phyloP scores from a whole-genome alignment of 2,329 filamentous ascomycete genomes.

The Passalora sequoiae region DNA sequence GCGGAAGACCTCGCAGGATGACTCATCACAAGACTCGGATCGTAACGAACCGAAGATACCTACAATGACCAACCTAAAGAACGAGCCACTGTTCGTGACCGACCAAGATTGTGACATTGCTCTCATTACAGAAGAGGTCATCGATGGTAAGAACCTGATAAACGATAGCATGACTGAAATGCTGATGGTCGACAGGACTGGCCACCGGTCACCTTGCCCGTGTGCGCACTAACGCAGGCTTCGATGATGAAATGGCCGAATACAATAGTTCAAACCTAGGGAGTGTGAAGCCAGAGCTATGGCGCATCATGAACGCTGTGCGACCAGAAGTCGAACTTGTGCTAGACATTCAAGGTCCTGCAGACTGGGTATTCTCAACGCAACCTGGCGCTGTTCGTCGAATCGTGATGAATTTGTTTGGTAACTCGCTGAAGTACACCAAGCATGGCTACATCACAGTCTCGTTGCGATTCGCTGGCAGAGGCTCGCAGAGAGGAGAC shows the following conservation, averaged over 20 bases:
- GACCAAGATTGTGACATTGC: slow-evolving; percentile 20
- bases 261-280: slow-evolving; percentile 5
- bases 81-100: slow-evolving; percentile 16
- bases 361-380: slow-evolving; percentile 20
- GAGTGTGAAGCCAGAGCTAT: slow-evolving; percentile 6
- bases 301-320: slow-evolving; percentile 15
- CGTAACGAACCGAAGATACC: slow-evolving; percentile 10
- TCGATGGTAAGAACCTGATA: slow-evolving; percentile 13
- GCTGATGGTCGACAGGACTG: slow-evolving; percentile 3
- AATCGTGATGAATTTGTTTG: slow-evolving; percentile 46
- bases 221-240: slow-evolving; percentile 14
- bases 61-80: slow-evolving; percentile 5
- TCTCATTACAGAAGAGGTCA: slow-evolving; percentile 18
- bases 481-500: not conserved
- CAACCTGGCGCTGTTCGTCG: slow-evolving; percentile 39
- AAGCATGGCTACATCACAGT: slow-evolving; percentile 38
- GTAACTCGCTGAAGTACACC: slow-evolving; percentile 47
- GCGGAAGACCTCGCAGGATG: slow-evolving; percentile 9
- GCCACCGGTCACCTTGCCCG: slow-evolving; percentile 14
- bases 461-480: slow-evolving; percentile 9
- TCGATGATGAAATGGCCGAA: slow-evolving; percentile 10
- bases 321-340: slow-evolving; percentile 31
- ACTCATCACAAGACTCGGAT: slow-evolving; percentile 9
- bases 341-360: slow-evolving; percentile 35
- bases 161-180: not conserved